phyloP scores from a whole-genome alignment of 768 basidiomycete genomes.

The Russula olivacea region DNA sequence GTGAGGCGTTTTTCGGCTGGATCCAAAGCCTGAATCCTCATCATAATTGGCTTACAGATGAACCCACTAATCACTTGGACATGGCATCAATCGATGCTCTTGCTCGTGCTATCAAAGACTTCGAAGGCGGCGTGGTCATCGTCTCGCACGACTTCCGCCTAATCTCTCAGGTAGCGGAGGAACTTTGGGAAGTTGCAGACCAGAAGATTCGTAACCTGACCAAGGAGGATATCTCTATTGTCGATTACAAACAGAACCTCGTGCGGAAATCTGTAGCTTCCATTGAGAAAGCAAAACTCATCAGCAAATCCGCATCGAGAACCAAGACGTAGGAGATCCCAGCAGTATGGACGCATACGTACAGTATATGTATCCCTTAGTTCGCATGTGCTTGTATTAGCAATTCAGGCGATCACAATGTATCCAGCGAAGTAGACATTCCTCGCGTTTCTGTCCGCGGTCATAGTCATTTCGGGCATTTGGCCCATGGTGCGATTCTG shows the following conservation, averaged over 20 bases:
- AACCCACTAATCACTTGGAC: slow-evolving; percentile 96
- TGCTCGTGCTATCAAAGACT: slow-evolving; percentile 92
- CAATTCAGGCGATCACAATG: neutral
- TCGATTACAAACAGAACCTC: slow-evolving; percentile 88
- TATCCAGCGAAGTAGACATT: neutral
- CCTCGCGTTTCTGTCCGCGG: neutral
- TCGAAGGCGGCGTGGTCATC: slow-evolving; percentile 96
- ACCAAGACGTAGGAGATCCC: slow-evolving; percentile 48
- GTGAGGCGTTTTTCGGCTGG: slow-evolving; percentile 35
- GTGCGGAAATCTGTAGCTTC: slow-evolving; percentile 76
- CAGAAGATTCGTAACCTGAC: slow-evolving; percentile 90
- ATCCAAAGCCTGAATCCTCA: slow-evolving; percentile 5
- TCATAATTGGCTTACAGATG: slow-evolving; percentile 43
- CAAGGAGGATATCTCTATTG: slow-evolving; percentile 83
- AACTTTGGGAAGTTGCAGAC: slow-evolving; percentile 97
- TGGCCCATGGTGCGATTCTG: neutral
- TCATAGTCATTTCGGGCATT: neutral
- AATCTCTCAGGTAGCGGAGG: slow-evolving; percentile 96
- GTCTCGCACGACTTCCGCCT: slow-evolving; percentile 99
- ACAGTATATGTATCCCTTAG: slow-evolving; percentile 11
- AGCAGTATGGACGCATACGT: neutral
- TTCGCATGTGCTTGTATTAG: neutral
- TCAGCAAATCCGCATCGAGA: slow-evolving; percentile 75
- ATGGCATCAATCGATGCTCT: slow-evolving; percentile 98
- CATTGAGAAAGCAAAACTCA: slow-evolving; percentile 90